Percentiles rank a stretch among this genome's conserved stretches.
Conservation (phyloP, 306 rosid genomes). For the Canavalia gladiata region DNA sequence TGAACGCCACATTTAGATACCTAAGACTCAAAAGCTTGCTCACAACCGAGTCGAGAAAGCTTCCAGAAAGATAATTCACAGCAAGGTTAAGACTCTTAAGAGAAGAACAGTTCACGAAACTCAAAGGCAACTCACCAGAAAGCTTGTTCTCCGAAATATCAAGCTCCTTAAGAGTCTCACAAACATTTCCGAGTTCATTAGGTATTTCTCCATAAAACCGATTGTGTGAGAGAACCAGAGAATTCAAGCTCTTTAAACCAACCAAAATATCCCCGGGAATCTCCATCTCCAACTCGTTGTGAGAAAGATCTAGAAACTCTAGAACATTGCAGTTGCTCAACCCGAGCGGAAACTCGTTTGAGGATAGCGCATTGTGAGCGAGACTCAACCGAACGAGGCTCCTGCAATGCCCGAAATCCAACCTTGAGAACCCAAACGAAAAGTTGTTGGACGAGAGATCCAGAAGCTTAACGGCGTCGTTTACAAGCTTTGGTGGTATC, state of each 20-base stretch:
- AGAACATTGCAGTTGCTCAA: constrained; percentile 56
- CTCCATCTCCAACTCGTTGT: constrained; percentile 50
- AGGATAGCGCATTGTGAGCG: constrained; percentile 55
- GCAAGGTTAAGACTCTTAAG: constrained; percentile 63
- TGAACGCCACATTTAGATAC: constrained; percentile 66
- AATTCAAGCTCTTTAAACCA: constrained; percentile 59
- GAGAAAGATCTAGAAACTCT: constrained; percentile 66
- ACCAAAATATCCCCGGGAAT: constrained; percentile 63
- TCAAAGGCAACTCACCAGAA: constrained; percentile 64
- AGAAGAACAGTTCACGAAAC: constrained; percentile 61
- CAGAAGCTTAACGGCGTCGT: constrained; percentile 54
- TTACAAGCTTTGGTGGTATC: constrained; percentile 54
- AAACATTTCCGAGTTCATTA: constrained; percentile 56
- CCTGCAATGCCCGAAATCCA: constrained; percentile 59
- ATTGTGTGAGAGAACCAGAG: constrained; percentile 58
- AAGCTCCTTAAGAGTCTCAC: constrained; percentile 59
- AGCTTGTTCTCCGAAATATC: constrained; percentile 69
- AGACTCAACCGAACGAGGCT: constrained; percentile 57
- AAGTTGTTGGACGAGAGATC: constrained; percentile 74
- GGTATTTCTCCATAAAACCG: constrained; percentile 66
- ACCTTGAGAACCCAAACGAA: constrained; percentile 51
- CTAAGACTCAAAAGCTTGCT: constrained; percentile 55
- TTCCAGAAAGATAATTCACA: constrained; percentile 64
- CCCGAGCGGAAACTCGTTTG: constrained; percentile 54
- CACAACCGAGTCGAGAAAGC: constrained; percentile 58